Percentiles rank a stretch among this genome's conserved stretches.
phyloP scores from a whole-genome alignment of 805 yeast genomes.

The Saturnispora sekii region DNA sequence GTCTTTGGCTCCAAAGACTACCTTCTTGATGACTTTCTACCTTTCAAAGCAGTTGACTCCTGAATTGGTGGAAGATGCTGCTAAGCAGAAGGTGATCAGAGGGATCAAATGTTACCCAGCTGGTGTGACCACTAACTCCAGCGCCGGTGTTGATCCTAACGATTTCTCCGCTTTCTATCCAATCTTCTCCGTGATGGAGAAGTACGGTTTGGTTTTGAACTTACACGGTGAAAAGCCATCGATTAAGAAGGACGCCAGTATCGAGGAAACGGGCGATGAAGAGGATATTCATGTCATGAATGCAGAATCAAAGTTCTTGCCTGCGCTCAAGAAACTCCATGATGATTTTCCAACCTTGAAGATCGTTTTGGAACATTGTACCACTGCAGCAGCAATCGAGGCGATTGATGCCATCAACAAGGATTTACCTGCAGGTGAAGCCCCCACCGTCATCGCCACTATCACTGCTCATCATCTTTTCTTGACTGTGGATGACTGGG shows the following conservation, averaged over 20 bases:
- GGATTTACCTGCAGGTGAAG: constrained; percentile 23
- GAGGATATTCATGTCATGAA: constrained; percentile 81
- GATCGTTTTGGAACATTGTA: constrained; percentile 90
- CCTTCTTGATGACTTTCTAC: constrained; percentile 87
- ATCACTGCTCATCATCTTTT: constrained; percentile 93
- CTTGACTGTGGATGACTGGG: constrained; percentile 89
- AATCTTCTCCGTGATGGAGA: constrained; percentile 80
- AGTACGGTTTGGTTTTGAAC: constrained; percentile 67
- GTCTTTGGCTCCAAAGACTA: constrained; percentile 65
- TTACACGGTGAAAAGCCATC: constrained; percentile 95
- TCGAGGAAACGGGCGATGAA: constrained; percentile 26
- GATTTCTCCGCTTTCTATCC: constrained; percentile 87
- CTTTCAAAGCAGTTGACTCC: constrained; percentile 75
- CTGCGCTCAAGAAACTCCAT: constrained; percentile 75
- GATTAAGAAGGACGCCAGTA: constrained; percentile 16
- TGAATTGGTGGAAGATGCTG: constrained; percentile 73
- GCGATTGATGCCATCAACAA: constrained; percentile 60
- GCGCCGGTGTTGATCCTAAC: constrained; percentile 86
- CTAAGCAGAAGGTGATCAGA: constrained; percentile 50
- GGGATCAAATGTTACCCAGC: constrained; percentile 98
- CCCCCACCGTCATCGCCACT: constrained; percentile 71
- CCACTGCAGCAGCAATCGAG: constrained; percentile 80
- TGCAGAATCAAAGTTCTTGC: constrained; percentile 89
- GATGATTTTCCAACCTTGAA: constrained; percentile 75
- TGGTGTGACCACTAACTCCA: constrained; percentile 96